phyloP scores from a whole-genome alignment of 441 rosid species.

The Gossypium davidsonii region DNA sequence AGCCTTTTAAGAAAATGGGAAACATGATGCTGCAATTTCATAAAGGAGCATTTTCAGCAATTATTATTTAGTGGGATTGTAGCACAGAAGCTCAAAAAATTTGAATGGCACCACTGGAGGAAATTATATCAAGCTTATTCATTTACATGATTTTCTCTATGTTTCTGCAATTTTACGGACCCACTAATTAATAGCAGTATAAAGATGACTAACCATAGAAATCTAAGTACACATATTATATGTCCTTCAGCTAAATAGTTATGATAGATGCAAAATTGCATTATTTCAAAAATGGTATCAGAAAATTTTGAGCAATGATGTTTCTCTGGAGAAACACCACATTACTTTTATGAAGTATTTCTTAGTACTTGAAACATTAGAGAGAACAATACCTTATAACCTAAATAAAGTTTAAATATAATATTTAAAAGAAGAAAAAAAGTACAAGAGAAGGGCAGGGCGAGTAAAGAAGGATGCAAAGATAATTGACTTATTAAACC shows the following conservation, averaged over 20 bases:
- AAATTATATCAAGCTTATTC: slow-evolving; percentile 5
- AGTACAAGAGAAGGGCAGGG: background rate
- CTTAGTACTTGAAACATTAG: background rate
- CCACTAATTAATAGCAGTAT: background rate
- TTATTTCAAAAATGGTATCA: background rate
- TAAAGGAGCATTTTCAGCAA: background rate
- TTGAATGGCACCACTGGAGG: background rate
- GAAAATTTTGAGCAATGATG: background rate
- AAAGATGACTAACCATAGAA: background rate
- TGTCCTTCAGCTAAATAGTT: background rate
- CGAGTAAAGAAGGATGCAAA: background rate
- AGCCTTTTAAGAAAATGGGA: background rate
- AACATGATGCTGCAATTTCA: background rate
- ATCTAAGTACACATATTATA: background rate
- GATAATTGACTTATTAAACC: background rate
- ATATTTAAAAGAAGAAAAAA: background rate
- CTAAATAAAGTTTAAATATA: background rate
- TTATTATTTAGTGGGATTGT: background rate
- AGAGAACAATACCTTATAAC: background rate
- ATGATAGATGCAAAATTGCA: background rate
- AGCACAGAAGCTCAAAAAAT: background rate
- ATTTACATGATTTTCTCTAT: background rate
- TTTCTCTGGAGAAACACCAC: background rate
- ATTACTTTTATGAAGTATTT: background rate
- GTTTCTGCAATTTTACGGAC: background rate